A percentile compares a stretch with the other conserved stretches of the same genome.
Conservation (phyloP, 345 rosid species). For the Gossypium ekmanianum region DNA sequence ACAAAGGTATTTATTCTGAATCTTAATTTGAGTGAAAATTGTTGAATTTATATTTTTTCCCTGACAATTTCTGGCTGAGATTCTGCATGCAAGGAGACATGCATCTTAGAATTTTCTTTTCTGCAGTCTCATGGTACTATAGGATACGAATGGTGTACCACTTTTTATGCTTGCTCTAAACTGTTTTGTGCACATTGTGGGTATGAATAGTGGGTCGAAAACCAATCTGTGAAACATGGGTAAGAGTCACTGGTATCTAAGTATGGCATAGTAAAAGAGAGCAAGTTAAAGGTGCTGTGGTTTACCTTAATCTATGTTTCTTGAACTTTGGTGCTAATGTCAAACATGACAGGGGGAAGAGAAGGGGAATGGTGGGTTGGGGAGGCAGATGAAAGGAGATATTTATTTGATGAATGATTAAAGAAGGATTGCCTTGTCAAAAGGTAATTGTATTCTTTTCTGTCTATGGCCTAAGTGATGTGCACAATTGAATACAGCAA, state of each 20-base stretch:
- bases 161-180: not conserved
- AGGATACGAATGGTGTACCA: not conserved
- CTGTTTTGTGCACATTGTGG: not conserved
- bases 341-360: not conserved
- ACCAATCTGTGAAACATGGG: not conserved
- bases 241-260: not conserved
- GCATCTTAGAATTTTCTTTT: not conserved
- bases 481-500: not conserved
- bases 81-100: not conserved
- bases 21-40: not conserved
- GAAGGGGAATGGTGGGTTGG: too few relatives aligned
- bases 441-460: not conserved
- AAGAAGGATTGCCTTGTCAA: not conserved
- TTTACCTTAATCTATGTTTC: not conserved
- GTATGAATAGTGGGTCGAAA: not conserved
- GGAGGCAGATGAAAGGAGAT: not conserved
- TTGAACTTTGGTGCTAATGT: not conserved
- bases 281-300: not conserved
- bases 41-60: not conserved
- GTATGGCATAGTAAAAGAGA: not conserved
- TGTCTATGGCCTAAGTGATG: not conserved
- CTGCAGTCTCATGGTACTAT: not conserved
- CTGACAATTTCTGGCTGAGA: not conserved
- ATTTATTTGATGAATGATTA: too few relatives aligned
- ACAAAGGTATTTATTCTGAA: conserved; percentile 60